A percentile compares a stretch with the other conserved stretches of the same genome.
Evolutionary conservation across 2,329 filamentous ascomycete genomes (phyloP).

Genomic region (Pseudogymnoascus pannorum): DNA sequence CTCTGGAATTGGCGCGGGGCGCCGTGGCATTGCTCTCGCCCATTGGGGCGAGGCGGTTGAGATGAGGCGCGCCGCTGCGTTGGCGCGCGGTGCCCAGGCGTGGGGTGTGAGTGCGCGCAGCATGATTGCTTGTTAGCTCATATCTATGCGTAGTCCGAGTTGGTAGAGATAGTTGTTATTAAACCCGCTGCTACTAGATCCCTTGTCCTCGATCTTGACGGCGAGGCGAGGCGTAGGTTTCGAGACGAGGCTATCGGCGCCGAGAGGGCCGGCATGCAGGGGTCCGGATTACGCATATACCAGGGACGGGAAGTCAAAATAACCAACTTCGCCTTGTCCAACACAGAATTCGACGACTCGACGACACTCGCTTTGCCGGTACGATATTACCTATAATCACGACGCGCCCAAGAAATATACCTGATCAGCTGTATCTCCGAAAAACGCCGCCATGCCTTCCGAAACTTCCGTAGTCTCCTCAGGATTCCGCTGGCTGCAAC

Average conservation of each 20-base stretch:
- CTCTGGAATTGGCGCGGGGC: conserved; percentile 65
- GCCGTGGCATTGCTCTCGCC: conserved; percentile 62
- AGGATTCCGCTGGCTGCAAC: conserved; percentile 71
- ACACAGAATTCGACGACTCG: background rate
- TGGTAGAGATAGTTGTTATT: background rate
- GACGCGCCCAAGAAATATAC: background rate
- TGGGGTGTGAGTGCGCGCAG: background rate
- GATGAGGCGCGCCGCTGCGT: background rate
- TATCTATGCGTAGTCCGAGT: background rate
- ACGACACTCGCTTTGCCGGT: background rate
- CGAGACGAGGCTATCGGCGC: conserved; percentile 8
- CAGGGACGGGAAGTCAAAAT: conserved; percentile 6
- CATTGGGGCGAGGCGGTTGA: conserved; percentile 18
- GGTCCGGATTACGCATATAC: background rate
- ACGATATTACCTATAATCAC: background rate
- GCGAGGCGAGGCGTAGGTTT: background rate
- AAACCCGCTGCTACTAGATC: background rate
- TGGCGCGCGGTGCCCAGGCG: background rate
- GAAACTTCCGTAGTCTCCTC: conserved; percentile 1
- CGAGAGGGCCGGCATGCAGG: background rate
- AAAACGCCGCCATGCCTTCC: background rate
- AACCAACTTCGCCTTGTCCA: background rate
- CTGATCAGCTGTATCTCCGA: background rate
- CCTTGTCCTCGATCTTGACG: background rate
- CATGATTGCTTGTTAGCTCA: background rate